phyloP scores from a whole-genome alignment of 176 grass and related monocot species.

The barley (Hordeum vulgare) region MorexV3_pseudomolecules_assembly NC_058519.1:589412793-589413292 shows the following conservation, averaged over 20 bases:
- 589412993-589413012: neutral
- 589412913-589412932: conserved; percentile 23
- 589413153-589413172: neutral
- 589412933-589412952: conserved; percentile 14
- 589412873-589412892: conserved; percentile 51
- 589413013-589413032: neutral
- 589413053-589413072: conserved; percentile 31
- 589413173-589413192: conserved; percentile 9
- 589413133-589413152: neutral
- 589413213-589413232: conserved; percentile 8
- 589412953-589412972: neutral
- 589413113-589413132: neutral
- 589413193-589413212: conserved; percentile 9
- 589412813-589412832: neutral
- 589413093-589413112: conserved; percentile 22
- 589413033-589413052: conserved; percentile 39
- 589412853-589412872: conserved; percentile 30
- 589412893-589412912: conserved; percentile 28
- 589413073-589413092: conserved; percentile 36
- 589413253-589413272: neutral
- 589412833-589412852: conserved; percentile 34
- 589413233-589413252: conserved; percentile 29
- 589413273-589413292: neutral
- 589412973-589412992: neutral
- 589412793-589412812: conserved; percentile 13